phyloP scores from a whole-genome alignment of 1,284 basidiomycete species.

The Amylostereum areolatum region DNA sequence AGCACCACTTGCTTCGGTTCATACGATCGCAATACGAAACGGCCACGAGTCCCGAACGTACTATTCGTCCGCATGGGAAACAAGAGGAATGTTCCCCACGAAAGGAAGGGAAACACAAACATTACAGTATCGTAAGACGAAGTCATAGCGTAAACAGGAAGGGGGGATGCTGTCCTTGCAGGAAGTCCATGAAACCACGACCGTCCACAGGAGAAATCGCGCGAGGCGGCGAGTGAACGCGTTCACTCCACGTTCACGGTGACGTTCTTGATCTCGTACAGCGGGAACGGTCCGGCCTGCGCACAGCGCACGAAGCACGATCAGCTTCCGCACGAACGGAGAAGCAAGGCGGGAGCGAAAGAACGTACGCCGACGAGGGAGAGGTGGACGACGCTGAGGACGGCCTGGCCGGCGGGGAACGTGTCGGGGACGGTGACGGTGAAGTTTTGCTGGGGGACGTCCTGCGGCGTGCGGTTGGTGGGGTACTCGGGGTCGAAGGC shows the following conservation, averaged over 20 bases:
- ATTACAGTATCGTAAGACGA: no score
- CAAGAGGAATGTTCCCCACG: no score
- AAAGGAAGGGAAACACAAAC: no score
- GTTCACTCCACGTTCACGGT: constrained; percentile 3
- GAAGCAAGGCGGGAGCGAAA: background rate
- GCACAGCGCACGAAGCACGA: background rate
- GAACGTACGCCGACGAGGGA: constrained; percentile 40
- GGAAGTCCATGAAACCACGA: no score
- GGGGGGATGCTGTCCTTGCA: no score
- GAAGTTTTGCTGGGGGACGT: constrained; percentile 44
- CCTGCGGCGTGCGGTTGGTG: constrained; percentile 9
- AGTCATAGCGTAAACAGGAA: no score
- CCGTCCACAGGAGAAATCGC: no score
- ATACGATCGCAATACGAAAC: no score
- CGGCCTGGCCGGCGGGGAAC: constrained; percentile 24
- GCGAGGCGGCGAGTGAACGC: background rate
- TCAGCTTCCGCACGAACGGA: no score
- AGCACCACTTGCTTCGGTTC: no score
- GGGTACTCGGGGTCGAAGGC: constrained; percentile 32
- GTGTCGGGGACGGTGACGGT: constrained; percentile 36
- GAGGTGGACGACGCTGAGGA: constrained; percentile 37
- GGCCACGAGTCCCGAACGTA: no score
- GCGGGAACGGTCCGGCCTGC: constrained; percentile 7
- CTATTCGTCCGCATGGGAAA: no score
- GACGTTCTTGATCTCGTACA: constrained; percentile 4